Percentiles rank a stretch among this genome's conserved stretches.
Evolutionary conservation across 2,329 filamentous ascomycete species (phyloP).

Genomic region (Aspergillus jensenii): DNA sequence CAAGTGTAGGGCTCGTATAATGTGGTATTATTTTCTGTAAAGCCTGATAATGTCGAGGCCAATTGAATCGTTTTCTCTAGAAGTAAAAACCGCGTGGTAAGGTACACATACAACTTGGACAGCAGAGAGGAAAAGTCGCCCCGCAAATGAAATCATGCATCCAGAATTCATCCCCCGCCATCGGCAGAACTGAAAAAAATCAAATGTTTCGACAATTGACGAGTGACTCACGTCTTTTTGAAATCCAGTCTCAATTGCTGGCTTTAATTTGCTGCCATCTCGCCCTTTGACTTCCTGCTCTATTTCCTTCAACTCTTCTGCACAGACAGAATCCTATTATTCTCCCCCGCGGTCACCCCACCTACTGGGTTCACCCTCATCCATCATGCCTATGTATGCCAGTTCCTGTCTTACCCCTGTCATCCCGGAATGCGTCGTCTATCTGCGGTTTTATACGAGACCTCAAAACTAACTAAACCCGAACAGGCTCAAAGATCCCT

Average conservation of each 20-base stretch:
- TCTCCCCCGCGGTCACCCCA: constrained; percentile 10
- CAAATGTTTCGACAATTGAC: neutral
- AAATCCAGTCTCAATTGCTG: constrained; percentile 11
- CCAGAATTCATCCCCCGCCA: constrained; percentile 1
- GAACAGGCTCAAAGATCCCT: constrained; percentile 49
- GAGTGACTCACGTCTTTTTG: constrained; percentile 13
- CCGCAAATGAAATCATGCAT: neutral
- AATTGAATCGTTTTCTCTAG: neutral
- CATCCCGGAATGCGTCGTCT: neutral
- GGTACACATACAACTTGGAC: neutral
- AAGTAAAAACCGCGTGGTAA: neutral
- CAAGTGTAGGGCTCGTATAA: neutral
- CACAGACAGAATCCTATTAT: neutral
- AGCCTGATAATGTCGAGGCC: neutral
- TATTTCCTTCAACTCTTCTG: neutral
- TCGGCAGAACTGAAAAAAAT: constrained; percentile 8
- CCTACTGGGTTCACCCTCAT: constrained; percentile 5
- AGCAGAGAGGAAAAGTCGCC: neutral
- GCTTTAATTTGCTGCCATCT: constrained; percentile 1
- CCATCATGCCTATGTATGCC: constrained; percentile 39
- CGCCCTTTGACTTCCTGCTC: neutral
- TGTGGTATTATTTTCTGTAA: neutral
- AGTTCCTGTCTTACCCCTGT: constrained; percentile 13
- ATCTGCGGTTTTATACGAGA: constrained; percentile 5
- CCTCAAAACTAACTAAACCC: neutral